A percentile compares a stretch with the other conserved stretches of the same genome.
Conservation (phyloP, 2,329 filamentous ascomycete species). For the Xenoacremonium recifei region DNA sequence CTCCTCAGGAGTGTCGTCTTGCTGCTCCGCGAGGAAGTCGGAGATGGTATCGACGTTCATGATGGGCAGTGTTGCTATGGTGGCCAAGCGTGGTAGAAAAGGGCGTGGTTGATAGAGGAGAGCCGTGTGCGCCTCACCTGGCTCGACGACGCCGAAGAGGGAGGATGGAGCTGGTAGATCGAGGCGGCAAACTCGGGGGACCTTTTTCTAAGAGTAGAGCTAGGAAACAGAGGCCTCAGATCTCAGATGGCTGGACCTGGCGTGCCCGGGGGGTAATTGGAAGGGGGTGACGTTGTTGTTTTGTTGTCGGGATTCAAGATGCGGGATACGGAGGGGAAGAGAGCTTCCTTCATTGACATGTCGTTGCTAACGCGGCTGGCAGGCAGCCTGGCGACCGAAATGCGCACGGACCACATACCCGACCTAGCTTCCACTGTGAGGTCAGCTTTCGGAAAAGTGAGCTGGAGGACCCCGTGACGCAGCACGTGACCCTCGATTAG, state of each 20-base stretch:
- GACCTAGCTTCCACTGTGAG: not conserved
- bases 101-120: slow-evolving; percentile 10
- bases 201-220: too few species aligned
- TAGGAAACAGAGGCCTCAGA: too few species aligned
- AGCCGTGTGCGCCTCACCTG: slow-evolving; percentile 7
- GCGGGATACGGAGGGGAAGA: not conserved
- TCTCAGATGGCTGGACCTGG: slow-evolving; percentile 1
- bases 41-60: slow-evolving; percentile 89
- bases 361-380: slow-evolving; percentile 39
- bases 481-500: slow-evolving; percentile 26
- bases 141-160: slow-evolving; percentile 19
- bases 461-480: slow-evolving; percentile 18
- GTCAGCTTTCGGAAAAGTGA: not conserved
- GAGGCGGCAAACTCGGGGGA: too few species aligned
- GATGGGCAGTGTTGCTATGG: slow-evolving; percentile 18
- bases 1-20: slow-evolving; percentile 82
- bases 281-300: too few species aligned
- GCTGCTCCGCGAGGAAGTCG: slow-evolving; percentile 88
- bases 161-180: too few species aligned
- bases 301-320: not conserved
- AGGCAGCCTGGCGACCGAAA: slow-evolving; percentile 37
- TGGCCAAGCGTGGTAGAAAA: slow-evolving; percentile 9
- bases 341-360: too few species aligned
- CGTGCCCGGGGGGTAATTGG: too few species aligned
- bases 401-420: slow-evolving; percentile 20